Percentiles rank a stretch among this genome's conserved stretches.
Conservation (phyloP, 2,329 filamentous ascomycete genomes). For the Colletotrichum chrysophilum region DNA sequence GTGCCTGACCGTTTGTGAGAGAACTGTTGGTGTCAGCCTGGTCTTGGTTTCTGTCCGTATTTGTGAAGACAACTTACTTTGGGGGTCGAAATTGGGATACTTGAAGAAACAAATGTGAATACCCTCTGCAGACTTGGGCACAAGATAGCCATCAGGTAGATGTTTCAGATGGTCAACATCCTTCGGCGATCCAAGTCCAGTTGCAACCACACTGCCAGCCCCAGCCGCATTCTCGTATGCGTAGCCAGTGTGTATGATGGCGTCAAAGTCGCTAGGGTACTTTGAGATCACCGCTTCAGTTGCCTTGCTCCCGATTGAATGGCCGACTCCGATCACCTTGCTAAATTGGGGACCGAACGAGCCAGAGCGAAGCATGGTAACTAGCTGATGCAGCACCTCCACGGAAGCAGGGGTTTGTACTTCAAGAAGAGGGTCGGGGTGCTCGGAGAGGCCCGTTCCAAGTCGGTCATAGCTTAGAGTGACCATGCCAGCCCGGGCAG, state of each 20-base stretch:
- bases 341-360: background rate
- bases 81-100: background rate
- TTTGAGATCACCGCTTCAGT: background rate
- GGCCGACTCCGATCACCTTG: background rate
- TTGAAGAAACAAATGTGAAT: background rate
- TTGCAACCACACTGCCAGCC: background rate
- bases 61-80: background rate
- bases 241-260: background rate
- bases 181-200: background rate
- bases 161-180: background rate
- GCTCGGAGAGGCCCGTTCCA: background rate
- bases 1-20: background rate
- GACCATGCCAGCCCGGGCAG: background rate
- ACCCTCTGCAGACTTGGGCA: background rate
- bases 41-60: background rate
- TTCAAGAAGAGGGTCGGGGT: background rate
- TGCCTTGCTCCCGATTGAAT: background rate
- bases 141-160: background rate
- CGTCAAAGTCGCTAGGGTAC: background rate
- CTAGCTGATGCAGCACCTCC: background rate
- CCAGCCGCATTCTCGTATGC: background rate
- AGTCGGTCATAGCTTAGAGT: background rate
- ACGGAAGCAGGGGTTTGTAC: too few species aligned
- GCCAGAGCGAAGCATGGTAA: background rate
- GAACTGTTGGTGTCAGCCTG: background rate